Base-by-base conservation (phyloP, 306 rosid species). In the Dalbergia oliveri region DNA sequence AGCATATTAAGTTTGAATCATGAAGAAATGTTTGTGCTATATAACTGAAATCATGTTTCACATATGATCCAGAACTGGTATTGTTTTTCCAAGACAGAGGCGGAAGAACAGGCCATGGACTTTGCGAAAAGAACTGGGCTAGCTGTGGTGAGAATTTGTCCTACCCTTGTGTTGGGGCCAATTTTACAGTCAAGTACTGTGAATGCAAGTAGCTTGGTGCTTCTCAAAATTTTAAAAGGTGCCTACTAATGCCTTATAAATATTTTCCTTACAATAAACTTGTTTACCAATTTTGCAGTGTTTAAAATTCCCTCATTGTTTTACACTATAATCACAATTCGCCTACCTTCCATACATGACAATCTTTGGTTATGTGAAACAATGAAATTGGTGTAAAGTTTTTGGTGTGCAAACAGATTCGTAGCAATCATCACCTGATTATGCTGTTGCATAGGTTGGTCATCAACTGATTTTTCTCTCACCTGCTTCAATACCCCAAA, bases 61-160 rank as follows among this genome's bases (percentile, higher is more conserved):
- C 57, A 16, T 51, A 31, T 81, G 74, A 57, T 73, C 65, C 90
- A 94, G 97, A 87, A 89, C 77, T 94, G 97, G 97, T 94, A 94
- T 67, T 85, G 62, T 53, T 87, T 78, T 57, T 81, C 97, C 39
- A 94, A 94, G 89, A 92, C 94, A 35, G 84, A 85, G 83, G 97
- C 98, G 56, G 97, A 94, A 77, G 77, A 79, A 77, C 89, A 87
- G 76, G 94, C 94, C 11, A 18, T 79, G 45, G 87, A 88, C 63
- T 92, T 89, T 78, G 93, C 87, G 4, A 84, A 61, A 64, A 81
- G 51, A 78, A 85, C 70, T 3, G 93, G 97, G 41, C 89, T 91
- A 35, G 51, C 51, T 26, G 54, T 89, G 33, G 94, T 92, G 31
- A 73, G 84, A 34, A 74, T 92, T 19, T 92, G 93, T 76, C 97